Base-by-base conservation (phyloP, 352 stramenopile genomes). In the Globisporangium cystogenes region DNA sequence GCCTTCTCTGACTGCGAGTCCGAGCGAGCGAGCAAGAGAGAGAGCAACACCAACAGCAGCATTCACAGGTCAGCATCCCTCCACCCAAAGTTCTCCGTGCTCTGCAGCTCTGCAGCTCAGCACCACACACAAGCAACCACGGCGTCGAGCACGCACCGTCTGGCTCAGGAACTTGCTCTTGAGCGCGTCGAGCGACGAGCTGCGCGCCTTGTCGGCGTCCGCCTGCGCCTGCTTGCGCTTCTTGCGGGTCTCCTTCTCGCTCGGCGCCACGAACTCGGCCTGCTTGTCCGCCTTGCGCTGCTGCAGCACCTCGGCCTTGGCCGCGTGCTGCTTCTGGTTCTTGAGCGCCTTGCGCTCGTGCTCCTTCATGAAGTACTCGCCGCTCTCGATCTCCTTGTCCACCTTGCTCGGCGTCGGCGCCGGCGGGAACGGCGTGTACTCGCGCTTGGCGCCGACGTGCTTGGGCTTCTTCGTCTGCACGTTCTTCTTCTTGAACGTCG, bases 401-500 rank as follows among this genome's bases (percentile, higher is more conserved):
- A 99, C 78, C 82, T 99, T 99, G 68, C 85, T 97, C 44, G 91
- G 92, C 50, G 63, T 82, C 51, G 96, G 97, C 26, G 95, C 87
- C 5, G 97, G 97, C 48, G 97, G 97, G 82, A 99, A 99, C 20
- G 97, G 97, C 48, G 97, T 99, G 82, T 99, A 99, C 21, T 79
- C 76, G 64, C 96, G 97, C 74, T 98, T 98, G 55, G 97, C 82
- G 43, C 74, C 64, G 8, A 97, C 70, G 29, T 84, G 74, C 51
- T 87, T 80, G 15, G 90, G 88, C 77, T 98, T 98, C 74, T 97
- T 98, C 40, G 82, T 92, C 70, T 97, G 93, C 43, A 99, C 92
- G 67, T 99, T 99, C 75, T 99, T 98, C 74, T 99, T 99, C 67
- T 98, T 97, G 70, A 99, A 99, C 33, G 90, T 95, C 0, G 97